Conservation (phyloP, 257 asterid species). For the Capsicum rhomboideum region DNA sequence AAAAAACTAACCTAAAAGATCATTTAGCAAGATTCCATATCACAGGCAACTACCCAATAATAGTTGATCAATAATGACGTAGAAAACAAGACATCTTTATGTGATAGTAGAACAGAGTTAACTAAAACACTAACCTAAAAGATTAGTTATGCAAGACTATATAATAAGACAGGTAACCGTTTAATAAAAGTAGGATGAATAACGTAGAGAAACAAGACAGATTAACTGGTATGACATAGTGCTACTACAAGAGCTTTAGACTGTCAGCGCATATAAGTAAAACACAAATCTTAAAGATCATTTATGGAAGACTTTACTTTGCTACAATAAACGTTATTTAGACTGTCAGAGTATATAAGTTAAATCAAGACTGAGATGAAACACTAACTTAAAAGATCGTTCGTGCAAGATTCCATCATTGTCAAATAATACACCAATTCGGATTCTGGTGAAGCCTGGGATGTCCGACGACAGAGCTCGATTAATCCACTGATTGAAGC, state of each 20-base stretch:
- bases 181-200: too few species aligned
- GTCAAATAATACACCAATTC: slow-evolving; percentile 24
- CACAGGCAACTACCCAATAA: too few species aligned
- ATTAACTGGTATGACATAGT: too few species aligned
- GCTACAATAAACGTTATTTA: background rate
- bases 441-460: slow-evolving; percentile 18
- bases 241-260: fast-evolving
- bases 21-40: too few species aligned
- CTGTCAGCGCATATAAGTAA: background rate
- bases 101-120: too few species aligned
- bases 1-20: background rate
- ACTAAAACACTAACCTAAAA: too few species aligned
- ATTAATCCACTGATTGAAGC: slow-evolving; percentile 51
- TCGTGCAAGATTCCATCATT: slow-evolving; percentile 35
- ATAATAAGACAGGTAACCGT: too few species aligned
- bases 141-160: too few species aligned
- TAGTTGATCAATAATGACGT: too few species aligned
- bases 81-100: too few species aligned
- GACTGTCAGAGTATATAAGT: background rate
- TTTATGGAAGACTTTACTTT: too few species aligned
- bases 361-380: background rate
- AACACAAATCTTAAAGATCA: background rate
- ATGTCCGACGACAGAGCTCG: slow-evolving; percentile 23
- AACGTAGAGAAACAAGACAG: too few species aligned
- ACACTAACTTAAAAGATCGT: slow-evolving; percentile 44